Evolutionary conservation across 805 yeast genomes (phyloP).

Genomic region (Saccharomycopsis vini): DNA sequence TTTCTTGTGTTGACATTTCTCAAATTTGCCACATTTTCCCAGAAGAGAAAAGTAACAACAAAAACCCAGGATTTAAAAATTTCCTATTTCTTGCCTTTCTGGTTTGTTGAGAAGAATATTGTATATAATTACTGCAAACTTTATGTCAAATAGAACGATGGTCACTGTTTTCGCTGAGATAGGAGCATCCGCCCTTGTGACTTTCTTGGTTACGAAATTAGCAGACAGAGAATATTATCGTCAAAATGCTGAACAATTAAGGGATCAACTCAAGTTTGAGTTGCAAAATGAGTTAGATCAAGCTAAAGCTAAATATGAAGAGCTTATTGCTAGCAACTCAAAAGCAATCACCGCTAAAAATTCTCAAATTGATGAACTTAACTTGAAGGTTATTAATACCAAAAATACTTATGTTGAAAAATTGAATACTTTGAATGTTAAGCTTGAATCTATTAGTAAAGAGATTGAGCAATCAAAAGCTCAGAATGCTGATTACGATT

Average conservation of each 20-base stretch:
- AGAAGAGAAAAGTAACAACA: no score
- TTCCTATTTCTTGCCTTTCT: no score
- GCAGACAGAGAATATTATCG: conserved; percentile 14
- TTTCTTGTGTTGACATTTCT: no score
- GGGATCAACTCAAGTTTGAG: conserved; percentile 6
- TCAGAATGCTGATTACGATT: background rate
- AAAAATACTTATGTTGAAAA: background rate
- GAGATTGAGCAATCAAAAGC: background rate
- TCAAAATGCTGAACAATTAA: conserved; percentile 6
- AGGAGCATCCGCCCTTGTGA: conserved; percentile 16
- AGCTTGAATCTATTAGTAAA: background rate
- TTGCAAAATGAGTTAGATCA: conserved; percentile 8
- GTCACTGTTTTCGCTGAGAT: conserved; percentile 18
- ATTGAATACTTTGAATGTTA: background rate
- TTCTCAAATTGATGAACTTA: conserved; percentile 12
- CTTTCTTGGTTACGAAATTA: conserved; percentile 14
- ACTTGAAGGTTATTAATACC: background rate
- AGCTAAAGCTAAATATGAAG: conserved; percentile 6
- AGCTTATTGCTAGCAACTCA: conserved; percentile 1
- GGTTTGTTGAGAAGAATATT: no score
- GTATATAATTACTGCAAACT: no score
- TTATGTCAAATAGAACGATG: conserved; percentile 9
- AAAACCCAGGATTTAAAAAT: no score
- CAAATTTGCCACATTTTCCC: no score
- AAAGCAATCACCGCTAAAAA: conserved; percentile 11